Evolutionary conservation across 441 rosid genomes (phyloP).

Genomic region (Eruca vesicaria): DNA sequence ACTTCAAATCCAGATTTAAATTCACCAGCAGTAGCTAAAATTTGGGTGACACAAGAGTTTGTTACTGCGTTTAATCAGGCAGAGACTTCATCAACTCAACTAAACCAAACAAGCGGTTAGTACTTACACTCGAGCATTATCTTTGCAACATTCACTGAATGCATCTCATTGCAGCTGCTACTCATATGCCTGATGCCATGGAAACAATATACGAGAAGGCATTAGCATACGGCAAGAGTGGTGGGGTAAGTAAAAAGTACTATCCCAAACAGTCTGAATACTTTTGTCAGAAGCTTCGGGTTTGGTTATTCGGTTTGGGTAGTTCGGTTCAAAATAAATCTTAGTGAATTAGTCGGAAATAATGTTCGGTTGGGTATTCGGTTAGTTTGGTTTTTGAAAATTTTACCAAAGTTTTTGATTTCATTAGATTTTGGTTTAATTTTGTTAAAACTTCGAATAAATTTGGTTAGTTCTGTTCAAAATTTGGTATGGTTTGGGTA

Average conservation of each 20-base stretch:
- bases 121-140: conserved; percentile 13
- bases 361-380: too few species aligned
- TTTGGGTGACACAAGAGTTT: conserved; percentile 68
- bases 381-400: too few species aligned
- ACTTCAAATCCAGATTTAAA: conserved; percentile 35
- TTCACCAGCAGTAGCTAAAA: conserved; percentile 43
- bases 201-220: conserved; percentile 63
- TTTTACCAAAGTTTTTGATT: too few species aligned
- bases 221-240: conserved; percentile 57
- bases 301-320: background rate
- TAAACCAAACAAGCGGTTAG: conserved; percentile 56
- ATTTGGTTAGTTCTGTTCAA: too few species aligned
- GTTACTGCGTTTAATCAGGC: conserved; percentile 54
- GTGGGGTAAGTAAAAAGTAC: conserved; percentile 63
- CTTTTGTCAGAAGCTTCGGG: too few species aligned
- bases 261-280: too few species aligned
- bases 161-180: conserved; percentile 43
- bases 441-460: too few species aligned
- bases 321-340: too few species aligned
- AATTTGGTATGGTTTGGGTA: background rate
- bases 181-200: conserved; percentile 86
- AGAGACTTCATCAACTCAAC: conserved; percentile 55
- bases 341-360: too few species aligned
- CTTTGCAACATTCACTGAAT: background rate
- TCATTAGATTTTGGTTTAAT: too few species aligned